Conservation (phyloP, 2,329 filamentous ascomycete species). For the Fusarium napiforme region DNA sequence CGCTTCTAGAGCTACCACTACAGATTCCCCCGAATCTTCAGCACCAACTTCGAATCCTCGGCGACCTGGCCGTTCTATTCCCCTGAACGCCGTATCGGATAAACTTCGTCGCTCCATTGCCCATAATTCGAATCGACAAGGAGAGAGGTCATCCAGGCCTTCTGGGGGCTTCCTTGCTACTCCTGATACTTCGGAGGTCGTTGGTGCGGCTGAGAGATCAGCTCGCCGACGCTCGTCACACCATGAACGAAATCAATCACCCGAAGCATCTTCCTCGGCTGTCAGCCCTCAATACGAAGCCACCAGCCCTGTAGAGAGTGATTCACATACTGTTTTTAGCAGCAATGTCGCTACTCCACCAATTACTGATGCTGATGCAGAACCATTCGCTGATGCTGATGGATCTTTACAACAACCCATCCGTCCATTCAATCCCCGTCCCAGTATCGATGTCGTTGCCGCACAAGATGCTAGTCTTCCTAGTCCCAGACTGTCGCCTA, state of each 20-base stretch:
- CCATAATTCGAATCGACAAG: slow-evolving; percentile 43
- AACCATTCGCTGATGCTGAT: slow-evolving; percentile 65
- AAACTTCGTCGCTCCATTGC: slow-evolving; percentile 51
- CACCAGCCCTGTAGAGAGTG: slow-evolving; percentile 64
- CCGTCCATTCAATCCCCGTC: slow-evolving; percentile 60
- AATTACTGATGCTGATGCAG: slow-evolving; percentile 76
- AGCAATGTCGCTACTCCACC: slow-evolving; percentile 78
- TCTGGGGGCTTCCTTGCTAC: slow-evolving; percentile 60
- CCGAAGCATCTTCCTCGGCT: slow-evolving; percentile 56
- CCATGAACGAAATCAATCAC: slow-evolving; percentile 56
- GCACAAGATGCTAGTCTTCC: slow-evolving; percentile 92
- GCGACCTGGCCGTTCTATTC: slow-evolving; percentile 44
- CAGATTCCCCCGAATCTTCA: slow-evolving; percentile 46
- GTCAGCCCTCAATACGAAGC: slow-evolving; percentile 57
- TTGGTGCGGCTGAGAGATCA: slow-evolving; percentile 47
- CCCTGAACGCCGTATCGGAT: slow-evolving; percentile 48
- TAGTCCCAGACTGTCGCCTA: slow-evolving; percentile 93
- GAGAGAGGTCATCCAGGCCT: slow-evolving; percentile 40
- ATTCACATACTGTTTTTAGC: slow-evolving; percentile 69
- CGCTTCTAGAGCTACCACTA: slow-evolving; percentile 44
- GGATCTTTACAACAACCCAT: slow-evolving; percentile 60
- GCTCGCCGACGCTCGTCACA: slow-evolving; percentile 55
- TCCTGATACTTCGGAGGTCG: slow-evolving; percentile 66
- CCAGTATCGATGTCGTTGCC: slow-evolving; percentile 74
- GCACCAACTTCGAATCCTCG: slow-evolving; percentile 37